Percentiles rank a stretch among this genome's conserved stretches.
These are phyloP conservation scores for Gymnopilus dilepis DNA, from an alignment of 768 basidiomycete genomes.

Conservation along the genomic window DNA sequence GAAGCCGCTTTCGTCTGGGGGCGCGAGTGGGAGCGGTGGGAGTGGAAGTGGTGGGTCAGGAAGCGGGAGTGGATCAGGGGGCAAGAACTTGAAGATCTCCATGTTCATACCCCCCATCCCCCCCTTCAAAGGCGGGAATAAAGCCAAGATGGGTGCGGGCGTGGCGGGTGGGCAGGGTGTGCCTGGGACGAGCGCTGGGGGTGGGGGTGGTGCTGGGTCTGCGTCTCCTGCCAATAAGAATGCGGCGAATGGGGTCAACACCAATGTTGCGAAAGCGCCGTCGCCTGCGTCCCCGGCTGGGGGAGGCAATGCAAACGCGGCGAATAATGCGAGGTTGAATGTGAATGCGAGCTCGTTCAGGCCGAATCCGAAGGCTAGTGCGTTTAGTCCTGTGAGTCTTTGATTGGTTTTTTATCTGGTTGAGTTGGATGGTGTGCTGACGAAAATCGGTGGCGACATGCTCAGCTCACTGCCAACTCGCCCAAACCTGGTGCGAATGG, in stretches of 20 bases:
- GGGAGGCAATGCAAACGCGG: too few species aligned
- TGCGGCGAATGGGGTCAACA: conserved; percentile 23
- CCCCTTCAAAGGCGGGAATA: conserved; percentile 74
- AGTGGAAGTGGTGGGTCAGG: neutral
- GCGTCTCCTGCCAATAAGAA: too few species aligned
- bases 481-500: conserved; percentile 9
- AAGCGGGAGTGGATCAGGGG: neutral
- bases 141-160: conserved; percentile 31
- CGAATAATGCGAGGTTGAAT: too few species aligned
- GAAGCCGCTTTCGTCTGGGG: conserved; percentile 8
- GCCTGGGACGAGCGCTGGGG: conserved; percentile 4
- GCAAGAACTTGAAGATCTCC: conserved; percentile 55
- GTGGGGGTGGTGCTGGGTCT: neutral
- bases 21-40: too few species aligned
- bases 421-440: conserved; percentile 10
- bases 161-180: conserved; percentile 28
- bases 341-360: conserved; percentile 91
- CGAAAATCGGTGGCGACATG: neutral
- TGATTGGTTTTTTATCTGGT: conserved; percentile 28
- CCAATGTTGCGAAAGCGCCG: conserved; percentile 27
- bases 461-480: neutral
- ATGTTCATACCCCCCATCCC: conserved; percentile 94
- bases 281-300: conserved; percentile 54
- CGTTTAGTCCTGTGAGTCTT: conserved; percentile 69
- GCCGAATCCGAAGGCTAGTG: conserved; percentile 80